phyloP scores from a whole-genome alignment of 345 rosid genomes.

The Rhizophora apiculata region DNA sequence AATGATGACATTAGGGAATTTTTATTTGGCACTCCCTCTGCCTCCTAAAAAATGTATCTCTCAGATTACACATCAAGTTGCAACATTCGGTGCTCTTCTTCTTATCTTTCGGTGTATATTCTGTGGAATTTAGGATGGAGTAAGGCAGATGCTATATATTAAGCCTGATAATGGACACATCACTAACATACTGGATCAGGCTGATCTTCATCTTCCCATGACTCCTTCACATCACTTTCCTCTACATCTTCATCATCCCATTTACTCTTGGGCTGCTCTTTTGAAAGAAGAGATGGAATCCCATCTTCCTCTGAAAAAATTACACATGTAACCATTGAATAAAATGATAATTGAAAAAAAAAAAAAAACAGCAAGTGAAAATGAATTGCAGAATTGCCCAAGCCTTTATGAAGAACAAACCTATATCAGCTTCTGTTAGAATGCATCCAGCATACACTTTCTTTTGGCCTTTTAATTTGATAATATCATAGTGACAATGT shows the following conservation, averaged over 20 bases:
- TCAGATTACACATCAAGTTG: background rate
- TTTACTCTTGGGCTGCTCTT: slow-evolving; percentile 49
- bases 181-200: slow-evolving; percentile 54
- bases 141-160: background rate
- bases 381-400: too few relatives aligned
- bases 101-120: background rate
- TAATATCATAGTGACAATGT: too few relatives aligned
- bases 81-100: background rate
- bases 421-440: too few relatives aligned
- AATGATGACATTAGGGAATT: too few relatives aligned
- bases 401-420: too few relatives aligned
- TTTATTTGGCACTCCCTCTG: too few relatives aligned
- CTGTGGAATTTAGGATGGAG: background rate
- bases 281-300: slow-evolving; percentile 47
- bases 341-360: too few relatives aligned
- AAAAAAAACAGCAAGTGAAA: too few relatives aligned
- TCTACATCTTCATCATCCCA: slow-evolving; percentile 99
- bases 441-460: too few relatives aligned
- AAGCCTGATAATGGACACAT: slow-evolving; percentile 5
- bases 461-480: too few relatives aligned
- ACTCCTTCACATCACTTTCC: slow-evolving; percentile 84
- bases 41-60: too few relatives aligned
- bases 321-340: too few relatives aligned
- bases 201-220: slow-evolving; percentile 98
- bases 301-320: slow-evolving; percentile 56